A percentile compares a stretch with the other conserved stretches of the same genome.
These are phyloP conservation scores for Plasmodium reichenowi DNA, from an alignment of 169 alveolate species.

Conservation along the genomic window DNA sequence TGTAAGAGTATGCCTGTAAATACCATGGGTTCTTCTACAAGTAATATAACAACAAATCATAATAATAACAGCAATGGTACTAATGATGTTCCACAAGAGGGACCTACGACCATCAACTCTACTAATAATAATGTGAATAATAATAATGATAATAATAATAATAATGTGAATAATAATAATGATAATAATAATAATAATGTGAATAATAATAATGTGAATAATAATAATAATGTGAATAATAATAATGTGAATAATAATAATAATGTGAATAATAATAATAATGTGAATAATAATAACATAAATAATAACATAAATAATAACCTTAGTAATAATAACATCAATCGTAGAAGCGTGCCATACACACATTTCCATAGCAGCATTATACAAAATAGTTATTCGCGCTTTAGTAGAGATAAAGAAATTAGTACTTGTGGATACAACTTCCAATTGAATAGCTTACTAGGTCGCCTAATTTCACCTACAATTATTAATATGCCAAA, in stretches of 20 bases:
- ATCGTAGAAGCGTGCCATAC: not conserved
- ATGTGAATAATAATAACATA: not conserved
- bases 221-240: not conserved
- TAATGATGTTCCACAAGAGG: too few species aligned
- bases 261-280: not conserved
- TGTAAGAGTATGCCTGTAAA: not conserved
- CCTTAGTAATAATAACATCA: not conserved
- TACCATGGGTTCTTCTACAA: not conserved
- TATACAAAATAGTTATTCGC: too few species aligned
- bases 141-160: not conserved
- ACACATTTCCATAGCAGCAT: too few species aligned
- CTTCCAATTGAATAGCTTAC: slow-evolving; percentile 69
- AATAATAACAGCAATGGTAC: not conserved
- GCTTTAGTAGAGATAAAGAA: slow-evolving; percentile 43
- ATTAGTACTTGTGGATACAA: slow-evolving; percentile 71
- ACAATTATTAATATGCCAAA: slow-evolving; percentile 80
- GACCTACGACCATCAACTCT: not conserved
- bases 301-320: not conserved
- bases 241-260: not conserved
- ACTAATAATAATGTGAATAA: not conserved
- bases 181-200: not conserved
- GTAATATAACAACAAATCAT: not conserved
- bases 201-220: too few species aligned
- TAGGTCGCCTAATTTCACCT: slow-evolving; percentile 80
- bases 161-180: too few species aligned